Base-by-base conservation (phyloP, 106 monocot genomes). In the Allium sativum region DNA sequence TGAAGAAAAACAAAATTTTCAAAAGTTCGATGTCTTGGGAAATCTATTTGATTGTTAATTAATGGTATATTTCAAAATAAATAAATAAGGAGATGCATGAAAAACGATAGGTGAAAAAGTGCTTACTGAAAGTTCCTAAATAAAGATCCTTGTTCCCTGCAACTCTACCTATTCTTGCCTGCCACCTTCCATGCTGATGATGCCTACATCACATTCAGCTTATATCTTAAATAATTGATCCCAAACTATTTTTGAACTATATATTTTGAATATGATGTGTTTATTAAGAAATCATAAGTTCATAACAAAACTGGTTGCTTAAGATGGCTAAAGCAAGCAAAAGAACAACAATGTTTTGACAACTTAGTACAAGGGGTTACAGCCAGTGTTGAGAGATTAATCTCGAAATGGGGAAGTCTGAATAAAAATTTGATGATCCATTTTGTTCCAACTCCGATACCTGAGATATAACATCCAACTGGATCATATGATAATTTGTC, bases 171-270 rank as follows among this genome's bases (percentile, higher is more conserved):
- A 94, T 94, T 50, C 93, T 81, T 86, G 93, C 93, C 76, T 94
- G 93, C 93, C 93, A 94, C 73, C 93, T 94, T 47, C 93, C 93
- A 81, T 94, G 93, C 63, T 90, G 95, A 67, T 95, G 95, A 80
- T 95, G 95, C 58, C 95, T 95, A 71, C 55, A 21, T 5, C 31
- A 31, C 31, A 31, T 31, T 31, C 31, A 31, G 31, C 31, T 31
- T 31, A 1, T 31, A 31, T 31, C 5, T 31, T 31, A 31, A 31
- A 20, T 51, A 31, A 20, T 51, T 51, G 47, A 48, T 12, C 9
- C 2, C 13, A 64, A 6, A 31, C 42, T 13, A 21, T 3, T 13
- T 58, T 58, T 40, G n/a, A 12, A 41, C 41, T 10, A 40, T 22
- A 7, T 54, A 12, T n/a, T 17, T 54, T 11, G 3, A 54, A 15